Percentiles rank a stretch among this genome's conserved stretches.
Conservation (phyloP, 352 stramenopile genomes). For the Elongisporangium senticosum region DNA sequence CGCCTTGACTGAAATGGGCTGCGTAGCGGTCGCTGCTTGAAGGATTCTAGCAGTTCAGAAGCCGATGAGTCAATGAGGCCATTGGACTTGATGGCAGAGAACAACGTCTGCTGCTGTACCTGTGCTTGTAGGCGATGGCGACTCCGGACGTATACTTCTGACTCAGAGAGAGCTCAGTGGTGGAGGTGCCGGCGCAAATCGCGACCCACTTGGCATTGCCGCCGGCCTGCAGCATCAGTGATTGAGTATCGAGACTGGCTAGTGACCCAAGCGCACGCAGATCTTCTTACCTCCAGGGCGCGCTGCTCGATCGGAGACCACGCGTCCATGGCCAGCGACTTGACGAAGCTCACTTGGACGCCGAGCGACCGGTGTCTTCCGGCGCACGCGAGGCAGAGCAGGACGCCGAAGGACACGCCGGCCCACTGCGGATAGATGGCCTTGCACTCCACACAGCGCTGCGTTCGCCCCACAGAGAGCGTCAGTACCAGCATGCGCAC, state of each 20-base stretch:
- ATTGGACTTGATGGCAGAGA: neutral
- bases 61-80: neutral
- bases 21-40: conserved; percentile 15
- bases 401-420: conserved; percentile 75
- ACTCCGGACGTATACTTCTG: conserved; percentile 66
- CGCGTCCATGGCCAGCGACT: conserved; percentile 75
- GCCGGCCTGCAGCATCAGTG: conserved; percentile 15
- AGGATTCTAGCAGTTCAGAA: conserved; percentile 13
- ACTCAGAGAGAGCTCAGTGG: conserved; percentile 32
- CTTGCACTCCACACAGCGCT: conserved; percentile 83
- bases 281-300: conserved; percentile 31
- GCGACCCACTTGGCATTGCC: conserved; percentile 80
- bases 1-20: conserved; percentile 7
- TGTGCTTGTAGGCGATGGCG: conserved; percentile 54
- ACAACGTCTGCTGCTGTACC: conserved; percentile 9
- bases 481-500: neutral
- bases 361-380: conserved; percentile 77
- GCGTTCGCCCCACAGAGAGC: conserved; percentile 1
- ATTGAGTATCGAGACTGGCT: neutral
- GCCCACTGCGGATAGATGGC: conserved; percentile 76
- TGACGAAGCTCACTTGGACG: conserved; percentile 79
- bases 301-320: conserved; percentile 53
- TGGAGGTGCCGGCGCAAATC: conserved; percentile 49
- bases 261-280: neutral
- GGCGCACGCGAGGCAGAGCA: conserved; percentile 72